Evolutionary conservation across 805 yeast species (phyloP).

Genomic region (Candida boidinii): DNA sequence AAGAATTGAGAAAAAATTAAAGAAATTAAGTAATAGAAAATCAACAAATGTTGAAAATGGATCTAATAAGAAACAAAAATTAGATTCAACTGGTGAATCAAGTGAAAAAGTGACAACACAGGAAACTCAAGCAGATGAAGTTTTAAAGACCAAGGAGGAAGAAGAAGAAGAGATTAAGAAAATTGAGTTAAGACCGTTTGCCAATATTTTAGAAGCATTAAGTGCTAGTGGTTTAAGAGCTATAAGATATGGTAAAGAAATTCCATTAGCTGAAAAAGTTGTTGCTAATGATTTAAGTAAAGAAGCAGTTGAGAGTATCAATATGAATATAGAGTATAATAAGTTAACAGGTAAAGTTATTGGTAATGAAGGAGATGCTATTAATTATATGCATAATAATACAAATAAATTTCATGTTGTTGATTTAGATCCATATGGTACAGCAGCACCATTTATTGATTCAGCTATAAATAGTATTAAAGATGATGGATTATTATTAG

Average conservation of each 20-base stretch:
- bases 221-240: constrained; percentile 96
- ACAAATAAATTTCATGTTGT: constrained; percentile 65
- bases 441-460: constrained; percentile 93
- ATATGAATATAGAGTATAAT: constrained; percentile 63
- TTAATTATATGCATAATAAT: constrained; percentile 57
- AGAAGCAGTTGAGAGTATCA: constrained; percentile 78
- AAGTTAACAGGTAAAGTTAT: constrained; percentile 45
- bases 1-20: constrained; percentile 17
- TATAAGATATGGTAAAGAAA: constrained; percentile 85
- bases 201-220: constrained; percentile 77
- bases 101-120: not conserved
- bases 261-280: constrained; percentile 63
- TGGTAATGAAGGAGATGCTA: constrained; percentile 87
- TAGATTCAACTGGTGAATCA: not conserved
- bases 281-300: constrained; percentile 86
- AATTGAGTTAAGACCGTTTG: constrained; percentile 30
- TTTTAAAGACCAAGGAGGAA: constrained; percentile 17
- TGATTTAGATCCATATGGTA: constrained; percentile 96
- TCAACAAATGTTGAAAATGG: constrained; percentile 5
- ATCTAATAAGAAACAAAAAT: constrained; percentile 3
- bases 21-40: constrained; percentile 15
- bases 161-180: constrained; percentile 3
- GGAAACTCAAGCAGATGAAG: constrained; percentile 2
- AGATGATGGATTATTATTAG: constrained; percentile 78
- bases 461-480: constrained; percentile 79